Evolutionary conservation across 805 yeast species (phyloP), one percentile per base, ranked within the genome.

Genomic region (Wickerhamomyces chambardii): DNA sequence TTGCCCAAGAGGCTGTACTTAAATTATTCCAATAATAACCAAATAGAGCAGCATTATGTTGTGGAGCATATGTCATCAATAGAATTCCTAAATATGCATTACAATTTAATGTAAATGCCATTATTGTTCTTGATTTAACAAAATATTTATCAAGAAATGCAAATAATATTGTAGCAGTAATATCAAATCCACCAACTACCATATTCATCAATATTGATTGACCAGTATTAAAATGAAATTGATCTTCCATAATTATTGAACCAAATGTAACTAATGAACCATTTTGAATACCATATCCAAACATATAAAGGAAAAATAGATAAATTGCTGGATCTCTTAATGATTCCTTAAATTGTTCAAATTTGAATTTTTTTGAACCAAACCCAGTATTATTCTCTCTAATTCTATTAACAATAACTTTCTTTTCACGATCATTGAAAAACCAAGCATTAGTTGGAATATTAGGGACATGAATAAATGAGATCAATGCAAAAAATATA

Each of bases 201-300:
- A 40, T 55, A 44, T 39, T 48, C 41, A 51, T 56, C 58, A 33
- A 48, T 22, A 44, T 61, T 34, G 34, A 62, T 52, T 48, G 56
- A 14, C 18, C 36, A 3, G 48, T 44, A 15, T 46, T 36, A 33
- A 46, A 54, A 10, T 51, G 51, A 35, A 54, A 47, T 24, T 24
- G 26, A 9, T 24, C 26, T 12, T 24, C 26, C 26, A 24, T 24
- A 24, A 24, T 24, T 9, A 72, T 58, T 25, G 63, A 52, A 22
- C 66, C 59, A 44, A 67, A 70, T 47, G 58, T 61, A n/a, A 64
- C 55, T 28, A 66, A 48, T 12, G 71, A 76, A 30, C 74, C 75
- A 39, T 66, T 61, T 35, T 58, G 70, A 33, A 58, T 46, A 48
- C 56, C 51, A 33, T 46, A 50, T 16, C 61, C 42, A 9, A 53